Conservation (phyloP, 148 eudicot genomes). For the Nepenthes gracilis region DNA sequence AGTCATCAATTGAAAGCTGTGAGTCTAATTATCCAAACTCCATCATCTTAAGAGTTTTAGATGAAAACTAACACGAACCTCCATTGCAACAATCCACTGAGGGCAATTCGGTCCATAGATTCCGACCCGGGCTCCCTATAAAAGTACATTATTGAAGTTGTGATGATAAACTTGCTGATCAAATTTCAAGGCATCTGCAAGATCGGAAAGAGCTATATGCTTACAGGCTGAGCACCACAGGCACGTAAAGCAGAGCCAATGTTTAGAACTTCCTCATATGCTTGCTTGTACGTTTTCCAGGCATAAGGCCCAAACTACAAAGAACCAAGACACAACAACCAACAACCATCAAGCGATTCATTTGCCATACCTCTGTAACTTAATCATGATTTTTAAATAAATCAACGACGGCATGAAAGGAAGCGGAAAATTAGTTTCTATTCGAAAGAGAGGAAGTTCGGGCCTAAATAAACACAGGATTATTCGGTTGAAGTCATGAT, state of each 20-base stretch:
- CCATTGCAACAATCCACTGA: constrained; percentile 93
- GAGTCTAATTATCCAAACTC: neutral
- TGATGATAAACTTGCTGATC: neutral
- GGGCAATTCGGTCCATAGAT: constrained; percentile 96
- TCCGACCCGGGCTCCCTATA: constrained; percentile 76
- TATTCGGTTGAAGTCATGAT: no score
- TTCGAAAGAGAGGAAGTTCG: neutral
- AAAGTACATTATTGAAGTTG: neutral
- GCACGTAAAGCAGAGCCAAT: constrained; percentile 76
- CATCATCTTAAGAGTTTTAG: neutral
- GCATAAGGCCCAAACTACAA: constrained; percentile 70
- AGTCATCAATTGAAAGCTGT: neutral
- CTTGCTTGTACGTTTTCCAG: constrained; percentile 89
- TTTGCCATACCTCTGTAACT: neutral
- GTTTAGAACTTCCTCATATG: constrained; percentile 54
- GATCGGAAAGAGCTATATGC: constrained; percentile 5
- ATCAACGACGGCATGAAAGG: neutral
- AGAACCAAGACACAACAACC: neutral
- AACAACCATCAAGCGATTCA: neutral
- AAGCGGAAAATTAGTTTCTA: neutral
- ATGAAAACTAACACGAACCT: constrained; percentile 27
- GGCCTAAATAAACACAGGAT: no score
- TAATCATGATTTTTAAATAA: no score
- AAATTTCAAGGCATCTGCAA: neutral
- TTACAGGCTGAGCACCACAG: constrained; percentile 77